Base-by-base conservation (phyloP, 768 basidiomycete genomes). In the Lyophyllum decastes region DNA sequence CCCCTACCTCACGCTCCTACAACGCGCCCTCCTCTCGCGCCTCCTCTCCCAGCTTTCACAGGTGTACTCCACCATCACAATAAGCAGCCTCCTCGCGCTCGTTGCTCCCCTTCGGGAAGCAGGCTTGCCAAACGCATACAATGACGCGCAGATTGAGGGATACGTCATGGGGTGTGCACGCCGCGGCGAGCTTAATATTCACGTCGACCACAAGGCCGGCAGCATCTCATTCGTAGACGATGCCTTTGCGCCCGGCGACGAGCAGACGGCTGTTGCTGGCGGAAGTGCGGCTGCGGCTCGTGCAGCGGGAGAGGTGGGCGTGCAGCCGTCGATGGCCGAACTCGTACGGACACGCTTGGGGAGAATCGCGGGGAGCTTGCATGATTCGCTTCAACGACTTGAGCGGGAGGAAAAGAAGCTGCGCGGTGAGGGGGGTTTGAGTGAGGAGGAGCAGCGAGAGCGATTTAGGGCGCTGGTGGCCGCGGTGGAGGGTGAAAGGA, bases 141-240 rank as follows among this genome's bases (percentile, higher is more conserved):
- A 89, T 58, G 83, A 85, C n/a, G 86, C 89, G 59, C 87, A 89
- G 69, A 78, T 89, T 61, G 94, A 98, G 73, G 89, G 90, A 4
- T 98, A 96, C 73, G 76, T 98, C 61, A 96, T 97, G 91, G 88
- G 89, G 34, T 93, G 94, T 57, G 92, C 93, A 44, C 85, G 89
- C 47, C 85, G 89, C 8, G 92, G 93, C 38, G 94, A 97, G 71
- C 83, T 98, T 49, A 82, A 76, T 64, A 88, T 97, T 61, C 86
- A 87, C 16, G 85, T 98, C 45, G 94, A 98, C 72, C 96, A 99
- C 70, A 87, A 89, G 27, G 84, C 82, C 2, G 91, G 93, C 17
- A 87, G 86, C 58, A 87, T 98, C 72, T 80, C 85, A 6, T 99
- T 98, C 66, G 80, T 88, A 45, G 90, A 95, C 64, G 88, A 91